Base-by-base conservation (phyloP, 768 basidiomycete genomes). In the Trichaptum fuscoviolaceum region DNA sequence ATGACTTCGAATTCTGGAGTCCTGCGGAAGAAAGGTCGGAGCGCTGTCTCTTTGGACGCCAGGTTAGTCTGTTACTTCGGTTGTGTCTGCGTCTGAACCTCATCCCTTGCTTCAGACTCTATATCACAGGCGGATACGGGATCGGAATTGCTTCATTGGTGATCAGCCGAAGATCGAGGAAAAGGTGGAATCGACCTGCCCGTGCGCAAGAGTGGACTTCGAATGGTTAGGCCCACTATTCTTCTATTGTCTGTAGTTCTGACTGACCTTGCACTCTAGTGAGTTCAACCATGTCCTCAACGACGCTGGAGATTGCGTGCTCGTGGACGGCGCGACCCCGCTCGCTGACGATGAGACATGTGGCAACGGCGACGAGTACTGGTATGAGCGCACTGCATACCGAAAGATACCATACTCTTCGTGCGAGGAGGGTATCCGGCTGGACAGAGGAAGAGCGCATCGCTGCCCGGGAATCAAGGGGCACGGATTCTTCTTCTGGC, bases 1-100 rank as follows among this genome's bases (percentile, higher is more conserved):
- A 98, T 73, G 97, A 99, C 78, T 99, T 99, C 73, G 96, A 99
- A 74, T 78, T 97, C 1, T 99, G 97, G 97, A 95, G 91, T 73
- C 97, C 96, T 0, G 93, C 92, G 66, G 91, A 96, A 73, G 88
- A 88, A 60, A 86, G 97, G n/a, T 79, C 84, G 35, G 95, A 99
- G 73, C 80, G 81, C 8, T 99, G 97, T 77, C 78, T 99, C 27
- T 99, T 99, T 70, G 97, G 97, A 24, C 85, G 91, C 67, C 92
- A 93, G 84, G 94, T 93, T 63, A 57, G 78, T 67, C 7, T 17
- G 27, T 24, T 2, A 20, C 8, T 35, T 18, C 36, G 17, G n/a
- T 23, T 9, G 0, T 12, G 17, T 27, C 7, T 27, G 20, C 23
- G 23, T 60, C 15, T 24, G 23, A 35, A 9, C 59, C 20, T n/a